Percentiles rank a stretch among this genome's conserved stretches.
These are phyloP conservation scores for Fusarium sarcochroum DNA, from an alignment of 2,329 filamentous ascomycete genomes.

Conservation along the genomic window DNA sequence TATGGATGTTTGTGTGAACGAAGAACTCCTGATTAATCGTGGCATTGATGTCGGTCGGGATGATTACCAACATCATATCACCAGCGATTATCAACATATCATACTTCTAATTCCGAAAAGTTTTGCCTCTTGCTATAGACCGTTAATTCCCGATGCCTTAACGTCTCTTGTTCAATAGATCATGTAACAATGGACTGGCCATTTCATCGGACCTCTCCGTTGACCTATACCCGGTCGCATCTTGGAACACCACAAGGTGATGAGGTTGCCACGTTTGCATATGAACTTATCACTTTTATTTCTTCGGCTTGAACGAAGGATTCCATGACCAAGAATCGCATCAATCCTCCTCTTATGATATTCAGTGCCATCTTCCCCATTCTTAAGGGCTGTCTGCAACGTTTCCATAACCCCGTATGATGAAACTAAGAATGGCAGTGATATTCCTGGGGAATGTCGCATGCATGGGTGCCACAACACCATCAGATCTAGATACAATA, in stretches of 20 bases:
- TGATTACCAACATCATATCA: background rate
- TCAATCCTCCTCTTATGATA: too few species aligned
- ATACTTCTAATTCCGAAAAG: background rate
- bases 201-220: background rate
- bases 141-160: background rate
- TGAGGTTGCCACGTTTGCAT: too few species aligned
- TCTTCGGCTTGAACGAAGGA: too few species aligned
- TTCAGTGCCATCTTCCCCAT: background rate
- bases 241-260: too few species aligned
- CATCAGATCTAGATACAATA: background rate
- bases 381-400: background rate
- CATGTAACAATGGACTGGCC: background rate
- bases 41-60: background rate
- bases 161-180: too few species aligned
- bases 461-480: background rate
- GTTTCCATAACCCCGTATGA: background rate
- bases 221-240: background rate
- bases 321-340: too few species aligned
- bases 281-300: too few species aligned
- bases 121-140: background rate
- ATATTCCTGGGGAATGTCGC: background rate
- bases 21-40: background rate
- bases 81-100: background rate
- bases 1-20: background rate
- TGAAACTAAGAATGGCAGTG: background rate